Base-by-base conservation (phyloP, 1,139 yeast species). In the Nematodospora anomalae region DNA sequence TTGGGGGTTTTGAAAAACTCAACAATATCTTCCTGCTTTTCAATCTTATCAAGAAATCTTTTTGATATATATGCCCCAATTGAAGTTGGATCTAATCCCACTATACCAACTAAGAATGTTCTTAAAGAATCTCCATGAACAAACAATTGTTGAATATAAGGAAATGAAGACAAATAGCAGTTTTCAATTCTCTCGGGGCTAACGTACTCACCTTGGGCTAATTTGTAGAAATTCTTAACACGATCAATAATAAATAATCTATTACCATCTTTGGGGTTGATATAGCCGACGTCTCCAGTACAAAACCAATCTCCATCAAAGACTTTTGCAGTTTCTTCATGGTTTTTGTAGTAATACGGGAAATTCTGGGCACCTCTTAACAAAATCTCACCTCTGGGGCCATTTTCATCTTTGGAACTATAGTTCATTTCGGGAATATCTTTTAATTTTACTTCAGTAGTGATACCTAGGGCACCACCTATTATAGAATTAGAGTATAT, bases 61-160 rank as follows among this genome's bases (percentile, higher is more conserved):
- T 47, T 45, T 30, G 45, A 42, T 36, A 56, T 47, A 30, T 53
- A 51, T 3, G 43, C 41, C 10, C 35, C 38, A 23, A 51, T 44
- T 8, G 43, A 39, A 3, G 36, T 47, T 12, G 58, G 59, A 30
- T 64, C 66, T 42, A 83, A 63, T 15, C 89, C 89, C 26, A 77
- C 61, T 38, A 84, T 60, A 6, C 79, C 89, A 7, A 84, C 83
- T 45, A 85, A 60, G 49, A 53, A 81, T 3, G 76, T 69, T 49
- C 78, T 66, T 15, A 74, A 57, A 0, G 89, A 75, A 50, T 81
- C 79, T 7, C 94, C 94, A 51, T 81, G 68, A 16, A 60, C 59
- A 40, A 51, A 68, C 12, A 66, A 44, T 51, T 68, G 74, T 15
- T 52, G 46, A 23, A 66, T 44, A 23, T 53, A 38, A 3, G 72